Percentiles rank a stretch among this genome's conserved stretches.
Conservation (phyloP, 768 basidiomycete species). For the Suillus clintonianus region DNA sequence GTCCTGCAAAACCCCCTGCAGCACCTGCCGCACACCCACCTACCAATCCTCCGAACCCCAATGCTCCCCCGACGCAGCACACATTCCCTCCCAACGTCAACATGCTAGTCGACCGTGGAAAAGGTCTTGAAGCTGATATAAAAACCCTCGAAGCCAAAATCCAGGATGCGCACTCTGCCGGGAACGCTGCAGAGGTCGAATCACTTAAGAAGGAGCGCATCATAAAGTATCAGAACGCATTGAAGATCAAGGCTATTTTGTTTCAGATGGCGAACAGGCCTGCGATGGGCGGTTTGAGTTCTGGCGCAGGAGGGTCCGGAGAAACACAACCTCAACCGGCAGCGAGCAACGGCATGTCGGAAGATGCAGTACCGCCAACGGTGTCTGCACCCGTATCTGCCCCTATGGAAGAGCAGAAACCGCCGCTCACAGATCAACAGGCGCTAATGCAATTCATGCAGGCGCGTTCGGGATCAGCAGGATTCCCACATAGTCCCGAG, state of each 20-base stretch:
- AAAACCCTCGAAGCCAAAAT: conserved; percentile 16
- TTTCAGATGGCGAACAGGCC: background rate
- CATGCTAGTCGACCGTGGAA: conserved; percentile 25
- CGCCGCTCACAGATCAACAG: conserved; percentile 22
- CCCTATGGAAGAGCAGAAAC: conserved; percentile 23
- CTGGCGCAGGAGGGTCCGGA: background rate
- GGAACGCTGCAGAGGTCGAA: conserved; percentile 16
- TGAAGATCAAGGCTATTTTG: conserved; percentile 17
- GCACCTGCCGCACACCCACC: conserved; percentile 23
- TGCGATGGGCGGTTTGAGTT: background rate
- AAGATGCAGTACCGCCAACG: background rate
- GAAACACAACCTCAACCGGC: background rate
- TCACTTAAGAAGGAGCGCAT: conserved; percentile 14
- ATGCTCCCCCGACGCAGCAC: conserved; percentile 3
- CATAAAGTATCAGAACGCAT: conserved; percentile 1
- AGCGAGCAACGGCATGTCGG: background rate
- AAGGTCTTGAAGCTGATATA: conserved; percentile 17
- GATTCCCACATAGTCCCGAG: conserved; percentile 7
- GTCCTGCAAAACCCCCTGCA: conserved; percentile 19
- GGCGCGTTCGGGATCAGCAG: conserved; percentile 22
- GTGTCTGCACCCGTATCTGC: background rate
- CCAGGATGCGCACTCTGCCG: conserved; percentile 13
- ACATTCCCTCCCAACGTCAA: background rate
- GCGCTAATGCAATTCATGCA: conserved; percentile 30
- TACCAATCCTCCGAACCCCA: conserved; percentile 6